Conservation (phyloP, 208 protist genomes). For the Spongospora subterranea region DNA sequence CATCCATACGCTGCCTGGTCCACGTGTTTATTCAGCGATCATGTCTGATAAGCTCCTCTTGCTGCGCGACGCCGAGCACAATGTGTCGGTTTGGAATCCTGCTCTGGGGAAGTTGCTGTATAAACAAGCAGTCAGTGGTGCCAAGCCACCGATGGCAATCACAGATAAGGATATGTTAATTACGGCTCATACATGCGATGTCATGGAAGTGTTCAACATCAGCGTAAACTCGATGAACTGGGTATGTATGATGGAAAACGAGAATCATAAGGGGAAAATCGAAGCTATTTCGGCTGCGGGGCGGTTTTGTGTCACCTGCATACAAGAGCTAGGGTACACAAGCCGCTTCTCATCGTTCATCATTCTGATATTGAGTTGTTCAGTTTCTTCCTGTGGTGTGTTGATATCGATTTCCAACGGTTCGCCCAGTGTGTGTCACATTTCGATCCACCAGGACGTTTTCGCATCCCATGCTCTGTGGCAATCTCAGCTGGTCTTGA, state of each 20-base stretch:
- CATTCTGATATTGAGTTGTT: neutral
- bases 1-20: neutral
- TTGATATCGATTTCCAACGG: slow-evolving; percentile 14
- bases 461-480: neutral
- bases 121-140: slow-evolving; percentile 18
- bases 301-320: slow-evolving; percentile 15
- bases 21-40: neutral
- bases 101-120: slow-evolving; percentile 4
- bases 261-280: slow-evolving; percentile 31
- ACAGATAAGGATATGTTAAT: slow-evolving; percentile 41
- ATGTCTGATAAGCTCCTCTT: neutral
- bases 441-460: neutral
- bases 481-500: neutral
- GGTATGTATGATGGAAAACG: slow-evolving; percentile 52
- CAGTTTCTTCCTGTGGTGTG: slow-evolving; percentile 48
- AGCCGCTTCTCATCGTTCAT: neutral
- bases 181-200: neutral
- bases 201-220: slow-evolving; percentile 36
- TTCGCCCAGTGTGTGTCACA: slow-evolving; percentile 7
- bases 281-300: neutral
- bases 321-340: neutral
- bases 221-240: neutral
- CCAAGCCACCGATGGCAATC: neutral
- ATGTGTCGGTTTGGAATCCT: slow-evolving; percentile 46
- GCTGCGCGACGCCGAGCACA: neutral